Conservation (phyloP, 75 land plant genomes). For the Adiantum capillusveneris region DNA sequence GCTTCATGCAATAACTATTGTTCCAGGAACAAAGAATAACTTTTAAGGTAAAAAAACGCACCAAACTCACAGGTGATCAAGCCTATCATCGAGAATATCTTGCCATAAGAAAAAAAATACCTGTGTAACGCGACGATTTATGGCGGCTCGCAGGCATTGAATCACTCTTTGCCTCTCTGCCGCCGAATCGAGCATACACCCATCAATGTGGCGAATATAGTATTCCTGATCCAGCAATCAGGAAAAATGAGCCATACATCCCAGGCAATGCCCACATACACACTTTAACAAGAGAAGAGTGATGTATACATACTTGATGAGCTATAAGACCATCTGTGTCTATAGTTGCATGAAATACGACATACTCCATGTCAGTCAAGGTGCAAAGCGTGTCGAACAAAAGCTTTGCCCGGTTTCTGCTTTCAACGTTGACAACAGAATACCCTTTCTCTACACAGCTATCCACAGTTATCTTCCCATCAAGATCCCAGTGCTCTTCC, state of each 20-base stretch:
- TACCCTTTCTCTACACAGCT: slow-evolving; percentile 24
- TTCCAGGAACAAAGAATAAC: no score
- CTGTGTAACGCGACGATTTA: slow-evolving; percentile 20
- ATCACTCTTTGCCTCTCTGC: slow-evolving; percentile 17
- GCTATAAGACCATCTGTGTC: neutral
- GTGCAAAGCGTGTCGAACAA: slow-evolving; percentile 32
- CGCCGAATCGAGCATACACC: slow-evolving; percentile 15
- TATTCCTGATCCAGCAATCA: slow-evolving; percentile 11
- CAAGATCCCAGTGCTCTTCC: neutral
- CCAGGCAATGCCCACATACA: no score
- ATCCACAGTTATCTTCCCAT: slow-evolving; percentile 14
- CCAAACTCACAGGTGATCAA: no score
- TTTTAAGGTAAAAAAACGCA: no score
- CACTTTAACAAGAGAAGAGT: no score
- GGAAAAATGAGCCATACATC: neutral
- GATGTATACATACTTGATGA: slow-evolving; percentile 14
- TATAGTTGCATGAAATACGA: slow-evolving; percentile 24
- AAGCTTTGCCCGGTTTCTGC: slow-evolving; percentile 30
- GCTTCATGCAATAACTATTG: no score
- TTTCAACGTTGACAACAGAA: slow-evolving; percentile 23
- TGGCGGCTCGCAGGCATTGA: slow-evolving; percentile 28
- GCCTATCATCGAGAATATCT: no score
- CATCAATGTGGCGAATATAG: slow-evolving; percentile 26
- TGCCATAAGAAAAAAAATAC: slow-evolving; percentile 18
- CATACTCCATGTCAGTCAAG: slow-evolving; percentile 36